Base-by-base conservation (phyloP, 2,329 filamentous ascomycete species). In the Cytospora chrysosperma region DNA sequence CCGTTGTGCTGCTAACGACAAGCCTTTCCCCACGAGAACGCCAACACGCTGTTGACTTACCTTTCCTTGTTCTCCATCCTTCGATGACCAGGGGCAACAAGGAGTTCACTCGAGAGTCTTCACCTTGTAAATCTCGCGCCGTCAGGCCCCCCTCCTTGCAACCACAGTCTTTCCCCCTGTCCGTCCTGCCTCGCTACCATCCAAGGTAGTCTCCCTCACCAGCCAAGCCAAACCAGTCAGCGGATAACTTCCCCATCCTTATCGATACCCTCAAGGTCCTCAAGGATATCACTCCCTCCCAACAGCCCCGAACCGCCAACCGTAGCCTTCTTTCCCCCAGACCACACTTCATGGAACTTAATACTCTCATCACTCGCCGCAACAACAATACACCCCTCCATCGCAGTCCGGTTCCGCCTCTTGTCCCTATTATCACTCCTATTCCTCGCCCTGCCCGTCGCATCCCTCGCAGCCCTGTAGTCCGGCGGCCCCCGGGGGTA, bases 331-430 rank as follows among this genome's bases (percentile, higher is more conserved):
- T 78, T 81, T 49, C 82, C 79, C 2, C 85, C 84, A n/a, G 84
- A 83, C 95, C 93, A 98, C 13, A 99, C 87, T 77, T 98, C 93
- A 75, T 98, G 93, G 71, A 98, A 98, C 73, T 95, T 95, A 75
- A 98, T 90, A 69, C 87, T 96, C 73, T 92, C 89, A 76, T 98
- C 93, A 72, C 93, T 97, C 51, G 92, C 90, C 19, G 93, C 94
- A 59, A 99, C 90, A 21, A 97, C 90, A 68, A 99, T 88, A 73
- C 93, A 96, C 0, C 91, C 92, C 70, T 94, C 91, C 68, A 86
- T 83, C 6, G 81, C 78, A 0, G 84, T 87, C 24, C 86, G 80
- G 56, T 72, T 71, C 58, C 66, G 67, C 56, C 78, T 58, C 24
- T 60, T 47, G 1, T 54, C 56, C 26, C 34, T 32, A 19, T 43